Evolutionary conservation across 2,329 filamentous ascomycete species (phyloP).

Genomic region (Stagonosporopsis rhizophila): DNA sequence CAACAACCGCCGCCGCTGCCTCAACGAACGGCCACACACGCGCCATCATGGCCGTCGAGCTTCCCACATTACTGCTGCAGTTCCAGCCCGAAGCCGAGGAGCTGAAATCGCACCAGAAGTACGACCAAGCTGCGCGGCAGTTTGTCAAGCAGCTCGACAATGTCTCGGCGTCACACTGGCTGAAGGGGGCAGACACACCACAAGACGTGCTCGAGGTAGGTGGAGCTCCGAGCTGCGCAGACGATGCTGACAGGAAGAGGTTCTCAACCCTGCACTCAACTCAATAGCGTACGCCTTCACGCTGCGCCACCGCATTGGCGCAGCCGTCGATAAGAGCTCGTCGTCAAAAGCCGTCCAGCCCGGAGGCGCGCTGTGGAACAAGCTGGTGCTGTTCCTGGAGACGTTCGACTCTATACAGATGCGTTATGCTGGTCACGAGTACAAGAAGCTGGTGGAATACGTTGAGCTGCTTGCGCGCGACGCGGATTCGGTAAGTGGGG

Average conservation of each 20-base stretch:
- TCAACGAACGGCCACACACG: constrained; percentile 4
- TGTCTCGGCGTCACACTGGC: constrained; percentile 41
- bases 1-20: constrained; percentile 13
- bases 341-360: constrained; percentile 53
- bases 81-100: constrained; percentile 47
- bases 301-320: constrained; percentile 58
- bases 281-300: constrained; percentile 66
- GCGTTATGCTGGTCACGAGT: constrained; percentile 60
- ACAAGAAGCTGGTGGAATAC: constrained; percentile 54
- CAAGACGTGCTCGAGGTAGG: constrained; percentile 51
- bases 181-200: constrained; percentile 47
- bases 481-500: constrained; percentile 40
- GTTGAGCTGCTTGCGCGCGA: constrained; percentile 44
- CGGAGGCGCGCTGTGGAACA: constrained; percentile 58
- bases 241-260: constrained; percentile 33
- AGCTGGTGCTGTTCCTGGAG: constrained; percentile 56
- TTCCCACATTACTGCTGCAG: constrained; percentile 35
- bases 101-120: constrained; percentile 47
- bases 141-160: constrained; percentile 47
- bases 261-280: constrained; percentile 64
- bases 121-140: constrained; percentile 47
- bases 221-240: neutral
- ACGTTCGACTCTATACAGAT: constrained; percentile 63
- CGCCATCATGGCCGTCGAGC: constrained; percentile 40
- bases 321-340: constrained; percentile 44